Base-by-base conservation (phyloP, 2,329 filamentous ascomycete genomes). In the Alternaria brassicicola region DNA sequence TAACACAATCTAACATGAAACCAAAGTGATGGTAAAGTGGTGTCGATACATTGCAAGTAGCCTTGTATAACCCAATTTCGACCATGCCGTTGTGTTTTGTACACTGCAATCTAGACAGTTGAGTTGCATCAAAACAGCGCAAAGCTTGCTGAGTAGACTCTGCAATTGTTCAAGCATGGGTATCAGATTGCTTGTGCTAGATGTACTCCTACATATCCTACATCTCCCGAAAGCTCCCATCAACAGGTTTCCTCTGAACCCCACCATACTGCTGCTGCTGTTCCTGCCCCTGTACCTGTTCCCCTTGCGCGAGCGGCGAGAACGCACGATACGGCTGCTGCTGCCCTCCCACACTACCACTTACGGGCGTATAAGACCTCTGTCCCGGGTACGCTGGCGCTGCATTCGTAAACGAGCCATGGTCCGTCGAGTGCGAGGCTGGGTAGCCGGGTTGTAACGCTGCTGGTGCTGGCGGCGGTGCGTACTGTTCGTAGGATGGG, bases 151-250 rank as follows among this genome's bases (percentile, higher is more conserved):
- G n/a, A n/a, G n/a, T n/a, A n/a, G n/a, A n/a, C n/a, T n/a, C n/a
- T n/a, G n/a, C n/a, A n/a, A n/a, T n/a, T n/a, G n/a, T n/a, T n/a
- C n/a, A n/a, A n/a, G n/a, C n/a, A n/a, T n/a, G 38, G 49, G 49
- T 25, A 43, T 42, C 19, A 35, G 19, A 42, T 41, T n/a, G 3
- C 8, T 26, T 26, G 25, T 26, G 3, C 25, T 26, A 26, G 3
- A 3, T 28, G 8, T 41, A 4, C n/a, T n/a, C n/a, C n/a, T n/a
- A n/a, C n/a, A n/a, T n/a, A n/a, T n/a, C n/a, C 41, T 57, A 49
- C 23, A 55, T 45, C n/a, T 58, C 55, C 31, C 45, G 55, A 49
- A 33, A 58, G n/a, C 50, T 43, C 12, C 55, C 55, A 0, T 58
- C 45, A 2, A 43, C 8, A n/a, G 50, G 13, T 9, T 47, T 52